phyloP scores from a whole-genome alignment of 176 grass and related monocot species.

The Thalia dealbata region DNA sequence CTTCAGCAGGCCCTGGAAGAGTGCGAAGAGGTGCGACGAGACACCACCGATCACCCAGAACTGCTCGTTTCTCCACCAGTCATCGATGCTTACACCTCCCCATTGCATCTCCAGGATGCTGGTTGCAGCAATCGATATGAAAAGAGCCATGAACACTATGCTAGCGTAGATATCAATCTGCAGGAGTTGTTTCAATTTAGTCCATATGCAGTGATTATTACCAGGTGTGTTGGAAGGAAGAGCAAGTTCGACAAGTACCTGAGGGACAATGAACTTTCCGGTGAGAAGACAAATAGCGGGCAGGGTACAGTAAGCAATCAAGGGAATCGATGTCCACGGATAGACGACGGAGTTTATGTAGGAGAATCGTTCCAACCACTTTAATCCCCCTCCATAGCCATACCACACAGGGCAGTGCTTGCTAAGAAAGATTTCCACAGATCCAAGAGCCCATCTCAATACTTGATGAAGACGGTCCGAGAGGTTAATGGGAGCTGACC shows the following conservation, averaged over 20 bases:
- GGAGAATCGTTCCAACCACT: slow-evolving; percentile 35
- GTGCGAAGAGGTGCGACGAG: slow-evolving; percentile 35
- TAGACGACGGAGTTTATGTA: slow-evolving; percentile 49
- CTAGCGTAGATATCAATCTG: slow-evolving; percentile 23
- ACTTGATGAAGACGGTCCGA: slow-evolving; percentile 47
- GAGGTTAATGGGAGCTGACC: slow-evolving; percentile 44
- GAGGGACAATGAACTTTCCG: slow-evolving; percentile 42
- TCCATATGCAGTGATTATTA: not conserved
- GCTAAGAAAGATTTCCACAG: slow-evolving; percentile 49
- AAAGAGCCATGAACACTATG: slow-evolving; percentile 38
- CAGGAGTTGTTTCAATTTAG: not conserved
- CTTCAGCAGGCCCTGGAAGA: slow-evolving; percentile 41
- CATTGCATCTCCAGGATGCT: slow-evolving; percentile 41
- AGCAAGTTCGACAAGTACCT: slow-evolving; percentile 17
- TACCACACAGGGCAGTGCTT: slow-evolving; percentile 54
- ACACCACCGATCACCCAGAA: slow-evolving; percentile 98
- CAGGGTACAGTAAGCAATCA: slow-evolving; percentile 43
- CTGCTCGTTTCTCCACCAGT: slow-evolving; percentile 99
- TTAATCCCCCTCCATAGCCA: slow-evolving; percentile 39
- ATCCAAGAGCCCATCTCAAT: slow-evolving; percentile 44
- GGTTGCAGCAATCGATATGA: slow-evolving; percentile 35
- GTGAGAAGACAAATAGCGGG: slow-evolving; percentile 42
- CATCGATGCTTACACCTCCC: slow-evolving; percentile 36
- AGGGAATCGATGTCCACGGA: slow-evolving; percentile 44
- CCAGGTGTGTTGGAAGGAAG: not conserved